A percentile compares a stretch with the other conserved stretches of the same genome.
Conservation (phyloP, 2,329 filamentous ascomycete genomes). For the Pestalotiopsis sp. region DNA sequence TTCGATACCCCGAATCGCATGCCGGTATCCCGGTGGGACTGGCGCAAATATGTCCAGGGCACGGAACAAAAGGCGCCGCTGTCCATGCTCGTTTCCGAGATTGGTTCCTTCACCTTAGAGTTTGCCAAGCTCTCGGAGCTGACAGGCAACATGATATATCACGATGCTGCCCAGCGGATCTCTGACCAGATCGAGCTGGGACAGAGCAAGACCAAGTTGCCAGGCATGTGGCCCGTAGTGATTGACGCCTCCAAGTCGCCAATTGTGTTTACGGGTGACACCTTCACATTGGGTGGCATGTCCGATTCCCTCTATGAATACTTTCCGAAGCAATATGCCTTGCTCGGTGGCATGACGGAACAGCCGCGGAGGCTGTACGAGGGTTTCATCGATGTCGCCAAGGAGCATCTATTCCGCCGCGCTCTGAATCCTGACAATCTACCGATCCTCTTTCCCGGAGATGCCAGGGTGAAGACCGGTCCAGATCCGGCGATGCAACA, state of each 20-base stretch:
- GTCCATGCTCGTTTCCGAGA: slow-evolving; percentile 46
- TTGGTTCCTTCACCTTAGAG: slow-evolving; percentile 63
- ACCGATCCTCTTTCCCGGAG: slow-evolving; percentile 52
- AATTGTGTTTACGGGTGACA: slow-evolving; percentile 53
- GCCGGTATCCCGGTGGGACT: slow-evolving; percentile 62
- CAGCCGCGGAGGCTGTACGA: slow-evolving; percentile 51
- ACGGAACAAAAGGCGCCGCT: slow-evolving; percentile 46
- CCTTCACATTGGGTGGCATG: slow-evolving; percentile 59
- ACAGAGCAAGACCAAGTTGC: slow-evolving; percentile 57
- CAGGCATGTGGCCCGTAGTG: slow-evolving; percentile 64
- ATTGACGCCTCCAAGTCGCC: slow-evolving; percentile 57
- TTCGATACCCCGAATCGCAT: slow-evolving; percentile 72
- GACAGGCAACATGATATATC: slow-evolving; percentile 61
- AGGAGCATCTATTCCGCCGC: slow-evolving; percentile 45
- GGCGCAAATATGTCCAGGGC: slow-evolving; percentile 52
- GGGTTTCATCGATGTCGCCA: slow-evolving; percentile 47
- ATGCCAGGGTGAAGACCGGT: slow-evolving; percentile 35
- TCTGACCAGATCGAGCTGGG: slow-evolving; percentile 54
- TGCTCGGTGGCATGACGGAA: slow-evolving; percentile 64
- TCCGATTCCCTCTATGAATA: slow-evolving; percentile 67
- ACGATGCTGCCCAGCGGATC: slow-evolving; percentile 63
- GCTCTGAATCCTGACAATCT: slow-evolving; percentile 44
- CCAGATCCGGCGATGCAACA: slow-evolving; percentile 18
- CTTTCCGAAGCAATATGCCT: slow-evolving; percentile 64
- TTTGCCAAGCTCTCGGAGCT: slow-evolving; percentile 68